Conservation (phyloP, 345 rosid species). For the Salix arbutifolia region DNA sequence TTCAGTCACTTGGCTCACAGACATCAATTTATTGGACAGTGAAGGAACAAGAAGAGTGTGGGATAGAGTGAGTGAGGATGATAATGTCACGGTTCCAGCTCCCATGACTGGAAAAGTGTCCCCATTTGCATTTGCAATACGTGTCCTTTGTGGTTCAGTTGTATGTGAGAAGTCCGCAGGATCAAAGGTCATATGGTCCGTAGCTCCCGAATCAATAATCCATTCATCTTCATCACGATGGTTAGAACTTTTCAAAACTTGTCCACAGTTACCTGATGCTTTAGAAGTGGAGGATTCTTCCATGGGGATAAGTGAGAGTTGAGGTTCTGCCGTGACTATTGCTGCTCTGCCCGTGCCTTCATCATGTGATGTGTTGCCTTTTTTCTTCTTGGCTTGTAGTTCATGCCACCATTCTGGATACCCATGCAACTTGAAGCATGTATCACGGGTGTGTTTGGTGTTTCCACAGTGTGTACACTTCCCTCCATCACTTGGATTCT, state of each 20-base stretch:
- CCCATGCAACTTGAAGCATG: background rate
- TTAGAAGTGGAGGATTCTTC: too few species aligned
- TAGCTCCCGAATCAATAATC: background rate
- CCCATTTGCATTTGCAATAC: background rate
- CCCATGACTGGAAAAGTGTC: background rate
- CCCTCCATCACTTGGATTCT: background rate
- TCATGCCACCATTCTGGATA: background rate
- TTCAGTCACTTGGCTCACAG: background rate
- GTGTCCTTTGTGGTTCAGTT: background rate
- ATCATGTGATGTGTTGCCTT: too few species aligned
- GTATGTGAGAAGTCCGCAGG: background rate
- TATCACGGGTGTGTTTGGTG: background rate
- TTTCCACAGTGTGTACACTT: background rate
- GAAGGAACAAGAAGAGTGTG: too few species aligned
- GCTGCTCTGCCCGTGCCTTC: background rate
- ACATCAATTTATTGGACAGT: too few species aligned
- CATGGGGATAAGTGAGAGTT: too few species aligned
- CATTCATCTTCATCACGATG: too few species aligned
- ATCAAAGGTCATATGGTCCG: background rate
- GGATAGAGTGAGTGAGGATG: background rate
- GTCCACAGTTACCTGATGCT: too few species aligned
- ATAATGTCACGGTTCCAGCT: background rate
- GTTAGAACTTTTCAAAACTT: too few species aligned
- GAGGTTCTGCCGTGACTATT: too few species aligned
- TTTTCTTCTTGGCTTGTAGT: background rate